Evolutionary conservation across 2,329 filamentous ascomycete genomes (phyloP).

Genomic region (Diplodia scrobiculata): DNA sequence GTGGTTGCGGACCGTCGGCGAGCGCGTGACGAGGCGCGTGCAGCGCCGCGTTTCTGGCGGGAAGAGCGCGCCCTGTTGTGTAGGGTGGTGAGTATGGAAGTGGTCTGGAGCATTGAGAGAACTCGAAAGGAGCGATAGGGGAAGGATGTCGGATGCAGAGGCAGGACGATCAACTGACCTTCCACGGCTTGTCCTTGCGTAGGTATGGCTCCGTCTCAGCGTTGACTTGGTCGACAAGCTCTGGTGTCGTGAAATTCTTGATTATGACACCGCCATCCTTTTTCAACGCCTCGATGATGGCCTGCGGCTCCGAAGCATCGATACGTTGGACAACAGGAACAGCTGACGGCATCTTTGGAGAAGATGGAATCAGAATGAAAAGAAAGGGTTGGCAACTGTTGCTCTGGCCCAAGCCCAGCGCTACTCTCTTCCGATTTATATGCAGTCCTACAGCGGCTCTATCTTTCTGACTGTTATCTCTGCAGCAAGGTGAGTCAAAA

Average conservation of each 20-base stretch:
- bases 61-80: constrained; percentile 30
- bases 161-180: constrained; percentile 28
- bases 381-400: background rate
- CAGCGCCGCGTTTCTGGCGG: constrained; percentile 35
- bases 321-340: constrained; percentile 15
- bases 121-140: background rate
- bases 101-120: background rate
- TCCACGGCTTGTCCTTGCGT: constrained; percentile 35
- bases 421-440: background rate
- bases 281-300: constrained; percentile 29
- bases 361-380: background rate
- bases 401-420: background rate
- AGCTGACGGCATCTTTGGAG: constrained; percentile 8
- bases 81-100: background rate
- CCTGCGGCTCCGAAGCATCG: background rate
- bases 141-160: background rate
- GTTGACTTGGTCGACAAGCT: constrained; percentile 44
- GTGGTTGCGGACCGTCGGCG: constrained; percentile 31
- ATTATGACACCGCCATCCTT: constrained; percentile 46
- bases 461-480: background rate
- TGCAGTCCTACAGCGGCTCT: background rate
- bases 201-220: constrained; percentile 42
- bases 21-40: constrained; percentile 32
- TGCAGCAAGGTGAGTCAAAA: background rate
- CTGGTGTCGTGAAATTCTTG: constrained; percentile 41